Conservation (phyloP, 2,329 filamentous ascomycete species). For the Dryadomyces quercivorus region DNA sequence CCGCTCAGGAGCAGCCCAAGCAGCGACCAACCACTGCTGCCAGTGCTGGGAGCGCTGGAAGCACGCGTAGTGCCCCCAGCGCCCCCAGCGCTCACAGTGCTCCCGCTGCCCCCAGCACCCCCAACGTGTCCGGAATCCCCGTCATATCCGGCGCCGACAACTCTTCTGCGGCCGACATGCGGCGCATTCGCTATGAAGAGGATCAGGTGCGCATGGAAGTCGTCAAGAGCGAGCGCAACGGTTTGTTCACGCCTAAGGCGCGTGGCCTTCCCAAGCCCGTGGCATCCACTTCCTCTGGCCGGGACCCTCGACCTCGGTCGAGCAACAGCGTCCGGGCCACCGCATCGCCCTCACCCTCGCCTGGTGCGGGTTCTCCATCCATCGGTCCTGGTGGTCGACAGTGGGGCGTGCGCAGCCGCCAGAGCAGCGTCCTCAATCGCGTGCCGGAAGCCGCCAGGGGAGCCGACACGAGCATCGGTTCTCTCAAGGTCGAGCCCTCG, state of each 20-base stretch:
- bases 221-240: slow-evolving; percentile 13
- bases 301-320: background rate
- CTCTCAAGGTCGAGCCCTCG: no score
- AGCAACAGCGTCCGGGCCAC: slow-evolving; percentile 9
- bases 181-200: slow-evolving; percentile 15
- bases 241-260: slow-evolving; percentile 22
- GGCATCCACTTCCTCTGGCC: slow-evolving; percentile 17
- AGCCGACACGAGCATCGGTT: background rate
- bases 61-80: background rate
- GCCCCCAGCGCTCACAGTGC: background rate
- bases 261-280: slow-evolving; percentile 23
- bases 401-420: slow-evolving; percentile 2
- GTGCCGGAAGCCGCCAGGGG: background rate
- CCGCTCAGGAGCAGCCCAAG: background rate
- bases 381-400: slow-evolving; percentile 1
- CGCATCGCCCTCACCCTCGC: slow-evolving; percentile 7
- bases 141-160: background rate
- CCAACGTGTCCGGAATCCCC: background rate
- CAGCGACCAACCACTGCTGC: no score
- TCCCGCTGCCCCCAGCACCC: slow-evolving; percentile 3
- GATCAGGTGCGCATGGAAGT: slow-evolving; percentile 15
- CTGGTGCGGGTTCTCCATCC: slow-evolving; percentile 10
- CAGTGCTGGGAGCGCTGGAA: no score
- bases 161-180: slow-evolving; percentile 16
- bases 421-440: slow-evolving; percentile 7